Conservation (phyloP, 2,329 filamentous ascomycete genomes). For the Trichoderma afroharzianum region DNA sequence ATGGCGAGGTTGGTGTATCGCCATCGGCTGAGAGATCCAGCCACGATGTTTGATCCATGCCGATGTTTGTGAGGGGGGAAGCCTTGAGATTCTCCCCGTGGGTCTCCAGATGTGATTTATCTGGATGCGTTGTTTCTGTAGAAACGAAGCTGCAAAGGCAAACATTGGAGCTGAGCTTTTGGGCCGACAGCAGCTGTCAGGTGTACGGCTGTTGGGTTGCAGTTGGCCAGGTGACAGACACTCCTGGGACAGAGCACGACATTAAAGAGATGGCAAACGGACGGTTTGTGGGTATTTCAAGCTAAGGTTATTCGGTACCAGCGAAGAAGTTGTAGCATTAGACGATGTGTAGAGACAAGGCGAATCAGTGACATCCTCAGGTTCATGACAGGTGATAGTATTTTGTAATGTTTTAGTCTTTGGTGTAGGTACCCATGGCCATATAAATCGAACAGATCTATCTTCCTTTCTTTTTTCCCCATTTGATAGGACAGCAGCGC, state of each 20-base stretch:
- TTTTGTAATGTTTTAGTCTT: background rate
- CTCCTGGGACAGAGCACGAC: background rate
- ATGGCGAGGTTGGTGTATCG: background rate
- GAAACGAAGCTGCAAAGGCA: background rate
- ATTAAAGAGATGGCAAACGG: background rate
- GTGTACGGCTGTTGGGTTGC: background rate
- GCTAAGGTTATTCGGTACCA: too few species aligned
- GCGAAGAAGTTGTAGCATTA: background rate
- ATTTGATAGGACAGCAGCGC: background rate
- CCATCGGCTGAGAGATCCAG: background rate
- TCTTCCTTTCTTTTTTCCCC: background rate
- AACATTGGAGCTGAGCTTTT: background rate
- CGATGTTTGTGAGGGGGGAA: background rate
- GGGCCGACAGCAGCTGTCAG: background rate
- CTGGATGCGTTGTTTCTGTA: too few species aligned
- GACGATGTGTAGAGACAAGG: background rate
- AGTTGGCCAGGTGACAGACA: background rate
- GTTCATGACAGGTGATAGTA: background rate
- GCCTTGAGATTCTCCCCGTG: background rate
- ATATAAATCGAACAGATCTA: background rate
- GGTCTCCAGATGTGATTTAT: too few species aligned
- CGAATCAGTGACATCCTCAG: too few species aligned
- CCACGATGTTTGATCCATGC: constrained; percentile 4
- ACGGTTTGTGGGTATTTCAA: background rate
- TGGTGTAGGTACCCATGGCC: background rate